These are phyloP conservation scores for Pneumocystis canis DNA, from an alignment of 1,139 yeast genomes.

Conservation along the genomic window DNA sequence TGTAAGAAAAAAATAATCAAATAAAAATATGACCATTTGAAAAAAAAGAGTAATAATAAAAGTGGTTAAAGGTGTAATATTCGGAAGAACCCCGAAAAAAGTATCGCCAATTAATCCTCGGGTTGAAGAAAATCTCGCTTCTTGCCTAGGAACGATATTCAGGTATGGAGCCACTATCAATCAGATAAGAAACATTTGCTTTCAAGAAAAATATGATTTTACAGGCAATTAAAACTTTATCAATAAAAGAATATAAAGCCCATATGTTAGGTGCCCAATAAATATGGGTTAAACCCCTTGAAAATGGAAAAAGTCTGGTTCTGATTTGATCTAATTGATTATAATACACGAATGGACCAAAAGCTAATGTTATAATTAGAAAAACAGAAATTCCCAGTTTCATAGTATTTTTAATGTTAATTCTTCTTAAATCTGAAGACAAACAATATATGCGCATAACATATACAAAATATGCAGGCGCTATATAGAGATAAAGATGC, in stretches of 20 bases:
- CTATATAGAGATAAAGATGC: constrained; percentile 81
- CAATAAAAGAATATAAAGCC: constrained; percentile 85
- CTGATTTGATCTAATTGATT: constrained; percentile 52
- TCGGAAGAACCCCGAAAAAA: constrained; percentile 63
- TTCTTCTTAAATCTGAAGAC: constrained; percentile 18
- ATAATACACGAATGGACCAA: constrained; percentile 63
- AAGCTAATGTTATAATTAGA: constrained; percentile 34
- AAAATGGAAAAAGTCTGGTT: constrained; percentile 71
- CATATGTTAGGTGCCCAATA: constrained; percentile 98
- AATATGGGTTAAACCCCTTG: constrained; percentile 91
- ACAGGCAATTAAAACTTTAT: constrained; percentile 48
- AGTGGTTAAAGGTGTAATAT: constrained; percentile 62
- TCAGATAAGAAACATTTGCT: neutral
- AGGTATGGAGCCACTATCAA: constrained; percentile 8
- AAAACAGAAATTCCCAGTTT: constrained; percentile 56
- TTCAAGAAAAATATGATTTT: neutral
- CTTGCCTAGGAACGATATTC: constrained; percentile 1
- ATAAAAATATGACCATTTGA: constrained; percentile 35
- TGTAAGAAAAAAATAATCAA: neutral
- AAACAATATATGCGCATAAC: constrained; percentile 59
- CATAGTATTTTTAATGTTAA: constrained; percentile 44
- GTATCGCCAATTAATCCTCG: constrained; percentile 89
- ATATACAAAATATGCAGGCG: constrained; percentile 84
- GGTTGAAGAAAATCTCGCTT: constrained; percentile 33
- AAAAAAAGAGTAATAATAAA: constrained; percentile 67